Conservation (phyloP, 2,329 filamentous ascomycete species). For the Lachnellula hyalina region DNA sequence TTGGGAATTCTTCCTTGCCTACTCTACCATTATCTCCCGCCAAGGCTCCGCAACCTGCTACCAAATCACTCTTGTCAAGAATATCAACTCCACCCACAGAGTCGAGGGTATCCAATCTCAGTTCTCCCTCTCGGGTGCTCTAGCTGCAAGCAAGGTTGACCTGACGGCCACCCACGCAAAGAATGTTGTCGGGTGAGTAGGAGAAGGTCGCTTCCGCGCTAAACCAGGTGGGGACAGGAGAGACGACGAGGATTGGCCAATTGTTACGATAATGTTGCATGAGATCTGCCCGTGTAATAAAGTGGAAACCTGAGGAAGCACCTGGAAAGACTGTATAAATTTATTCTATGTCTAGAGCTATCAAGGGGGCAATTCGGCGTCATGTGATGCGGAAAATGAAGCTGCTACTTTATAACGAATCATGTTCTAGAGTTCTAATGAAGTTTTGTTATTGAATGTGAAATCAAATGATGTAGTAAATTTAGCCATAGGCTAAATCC, state of each 20-base stretch:
- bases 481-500: background rate
- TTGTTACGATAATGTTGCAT: background rate
- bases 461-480: no score
- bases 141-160: slow-evolving; percentile 34
- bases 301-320: background rate
- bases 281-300: background rate
- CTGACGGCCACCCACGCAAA: slow-evolving; percentile 21
- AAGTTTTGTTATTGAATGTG: no score
- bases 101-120: slow-evolving; percentile 66
- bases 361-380: background rate
- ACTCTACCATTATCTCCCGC: slow-evolving; percentile 68
- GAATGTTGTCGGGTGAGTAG: slow-evolving; percentile 1
- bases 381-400: background rate
- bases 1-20: slow-evolving; percentile 78
- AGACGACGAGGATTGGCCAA: background rate
- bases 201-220: background rate
- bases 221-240: background rate
- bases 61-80: slow-evolving; percentile 75
- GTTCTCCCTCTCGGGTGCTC: slow-evolving; percentile 58
- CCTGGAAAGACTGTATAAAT: background rate
- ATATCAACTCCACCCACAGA: slow-evolving; percentile 76
- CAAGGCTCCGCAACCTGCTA: slow-evolving; percentile 73
- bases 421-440: background rate
- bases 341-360: background rate
- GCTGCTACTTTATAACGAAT: background rate